These are phyloP conservation scores for Gossypium davidsonii DNA, from an alignment of 441 rosid genomes.

Conservation along the genomic window DNA sequence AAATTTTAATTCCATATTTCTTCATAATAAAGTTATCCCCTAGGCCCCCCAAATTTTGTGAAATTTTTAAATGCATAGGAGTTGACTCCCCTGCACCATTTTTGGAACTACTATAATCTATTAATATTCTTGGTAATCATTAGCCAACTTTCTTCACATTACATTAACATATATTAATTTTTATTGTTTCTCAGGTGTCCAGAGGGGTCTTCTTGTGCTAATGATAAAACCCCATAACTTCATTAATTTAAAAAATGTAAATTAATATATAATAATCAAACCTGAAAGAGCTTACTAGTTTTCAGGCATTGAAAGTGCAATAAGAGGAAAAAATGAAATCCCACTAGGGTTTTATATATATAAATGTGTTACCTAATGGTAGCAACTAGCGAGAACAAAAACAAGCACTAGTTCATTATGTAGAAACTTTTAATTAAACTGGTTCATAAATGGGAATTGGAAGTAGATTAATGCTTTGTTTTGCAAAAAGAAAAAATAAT, in stretches of 20 bases:
- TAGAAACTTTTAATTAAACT: neutral
- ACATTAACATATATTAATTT: neutral
- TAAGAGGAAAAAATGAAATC: neutral
- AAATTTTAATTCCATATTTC: neutral
- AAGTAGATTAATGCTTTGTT: neutral
- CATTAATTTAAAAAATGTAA: too few species aligned
- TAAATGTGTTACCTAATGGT: neutral
- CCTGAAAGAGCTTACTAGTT: neutral
- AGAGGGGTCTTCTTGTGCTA: neutral
- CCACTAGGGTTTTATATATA: neutral
- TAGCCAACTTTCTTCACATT: neutral
- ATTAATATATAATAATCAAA: neutral
- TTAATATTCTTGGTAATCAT: neutral
- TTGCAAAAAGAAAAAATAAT: neutral
- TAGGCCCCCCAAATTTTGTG: neutral
- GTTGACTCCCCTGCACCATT: neutral
- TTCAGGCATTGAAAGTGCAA: slow-evolving; percentile 3
- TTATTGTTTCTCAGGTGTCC: neutral
- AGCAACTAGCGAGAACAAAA: neutral
- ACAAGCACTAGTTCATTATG: neutral
- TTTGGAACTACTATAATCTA: neutral
- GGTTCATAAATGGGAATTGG: neutral
- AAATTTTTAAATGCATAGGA: neutral
- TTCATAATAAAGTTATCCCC: neutral
- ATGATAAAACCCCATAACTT: neutral